Evolutionary conservation across 2,329 filamentous ascomycete genomes (phyloP), one percentile per base, ranked within the genome.

Genomic region (Pleoardoris graminearum): DNA sequence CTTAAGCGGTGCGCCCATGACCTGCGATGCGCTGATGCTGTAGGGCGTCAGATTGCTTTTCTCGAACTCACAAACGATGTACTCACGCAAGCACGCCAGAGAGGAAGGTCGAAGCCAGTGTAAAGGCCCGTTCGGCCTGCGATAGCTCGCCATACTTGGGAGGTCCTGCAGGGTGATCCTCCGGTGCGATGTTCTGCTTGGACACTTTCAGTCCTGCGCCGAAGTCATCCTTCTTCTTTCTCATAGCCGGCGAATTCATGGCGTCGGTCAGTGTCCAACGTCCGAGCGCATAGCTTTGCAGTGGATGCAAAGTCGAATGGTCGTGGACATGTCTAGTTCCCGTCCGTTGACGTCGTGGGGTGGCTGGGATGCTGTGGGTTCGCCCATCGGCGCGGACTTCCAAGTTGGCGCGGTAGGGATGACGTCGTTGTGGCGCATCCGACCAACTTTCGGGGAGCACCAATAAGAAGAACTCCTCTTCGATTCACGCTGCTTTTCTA

Each of bases 1-100:
- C 69, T 94, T 94, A 42, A 96, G 75, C 2, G 90, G 90, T 0
- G 84, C 75, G 29, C 91, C 91, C 52, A 95, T 76, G 57, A 91
- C 80, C 67, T 96, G 90, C 6, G 90, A 90, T 16, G 83, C 71
- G 62, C 84, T 82, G 65, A 81, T 81, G 27, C 75, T 77, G 55
- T 50, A 41, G 32, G 22, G 16, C 30, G 59, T 65, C 54, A 69
- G 62, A 48, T 32, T 19, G 21, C 14, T 10, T 46, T 14, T 12
- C 36, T 12, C 19, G 14, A 7, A 1, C 11, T 4, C 12, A 16
- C 3, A 17, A 3, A 11, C 10, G n/a, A n/a, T n/a, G n/a, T 56
- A 56, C 73, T 62, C 71, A 76, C 67, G 78, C 78, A 62, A 80
- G 62, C 52, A 79, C 69, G 29, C 78, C 78, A 25, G 77, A 80